Evolutionary conservation across 2,329 filamentous ascomycete genomes (phyloP).

Genomic region (Fusarium sp.): DNA sequence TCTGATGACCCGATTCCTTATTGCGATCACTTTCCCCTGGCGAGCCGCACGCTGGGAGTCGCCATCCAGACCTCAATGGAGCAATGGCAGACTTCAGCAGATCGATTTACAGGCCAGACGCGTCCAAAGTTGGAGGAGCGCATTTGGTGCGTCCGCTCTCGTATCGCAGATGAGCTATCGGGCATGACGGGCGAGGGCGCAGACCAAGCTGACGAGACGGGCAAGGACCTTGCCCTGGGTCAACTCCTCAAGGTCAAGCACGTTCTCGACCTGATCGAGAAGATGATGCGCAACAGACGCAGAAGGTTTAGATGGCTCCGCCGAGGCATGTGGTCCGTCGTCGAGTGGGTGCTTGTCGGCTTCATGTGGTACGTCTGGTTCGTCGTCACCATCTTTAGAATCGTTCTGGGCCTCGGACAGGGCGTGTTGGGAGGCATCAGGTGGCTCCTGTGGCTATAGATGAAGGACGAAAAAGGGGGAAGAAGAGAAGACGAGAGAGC

Average conservation of each 20-base stretch:
- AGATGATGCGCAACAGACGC: conserved; percentile 73
- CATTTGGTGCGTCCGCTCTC: conserved; percentile 57
- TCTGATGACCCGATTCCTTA: conserved; percentile 50
- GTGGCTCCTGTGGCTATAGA: conserved; percentile 84
- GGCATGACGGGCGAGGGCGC: conserved; percentile 70
- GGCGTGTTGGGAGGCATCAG: conserved; percentile 66
- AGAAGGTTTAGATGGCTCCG: conserved; percentile 75
- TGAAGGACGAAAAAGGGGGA: conserved; percentile 3
- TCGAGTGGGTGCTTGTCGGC: conserved; percentile 88
- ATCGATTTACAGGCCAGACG: conserved; percentile 65
- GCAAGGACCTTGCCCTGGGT: conserved; percentile 75
- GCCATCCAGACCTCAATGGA: conserved; percentile 59
- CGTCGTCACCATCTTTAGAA: conserved; percentile 77
- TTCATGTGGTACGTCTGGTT: conserved; percentile 97
- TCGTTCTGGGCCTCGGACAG: conserved; percentile 68
- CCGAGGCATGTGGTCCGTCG: conserved; percentile 76
- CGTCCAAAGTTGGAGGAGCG: conserved; percentile 60
- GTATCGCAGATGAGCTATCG: conserved; percentile 62
- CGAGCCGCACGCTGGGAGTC: conserved; percentile 59
- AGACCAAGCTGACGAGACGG: conserved; percentile 81
- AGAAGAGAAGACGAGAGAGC: conserved; percentile 1
- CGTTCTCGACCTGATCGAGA: conserved; percentile 78
- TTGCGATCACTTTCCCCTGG: conserved; percentile 59
- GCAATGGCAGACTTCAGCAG: conserved; percentile 66
- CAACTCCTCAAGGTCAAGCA: conserved; percentile 82